These are phyloP conservation scores for Tothia fuscella DNA, from an alignment of 2,329 filamentous ascomycete genomes.

Conservation along the genomic window DNA sequence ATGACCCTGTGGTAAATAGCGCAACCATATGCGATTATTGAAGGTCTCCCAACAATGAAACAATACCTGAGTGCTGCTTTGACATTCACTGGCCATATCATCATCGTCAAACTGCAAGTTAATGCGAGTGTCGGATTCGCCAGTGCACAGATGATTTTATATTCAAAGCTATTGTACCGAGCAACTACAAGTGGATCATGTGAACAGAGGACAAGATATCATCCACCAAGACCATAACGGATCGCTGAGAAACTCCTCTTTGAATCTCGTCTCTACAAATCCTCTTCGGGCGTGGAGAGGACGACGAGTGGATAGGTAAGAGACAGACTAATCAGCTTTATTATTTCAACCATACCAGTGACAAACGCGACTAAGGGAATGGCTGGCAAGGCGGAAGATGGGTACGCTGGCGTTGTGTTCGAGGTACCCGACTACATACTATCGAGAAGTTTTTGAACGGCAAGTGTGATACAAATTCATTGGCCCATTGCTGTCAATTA, in stretches of 20 bases:
- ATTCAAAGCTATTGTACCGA: conserved; percentile 32
- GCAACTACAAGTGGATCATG: conserved; percentile 37
- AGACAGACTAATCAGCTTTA: conserved; percentile 29
- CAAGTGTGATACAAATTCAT: no score
- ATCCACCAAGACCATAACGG: conserved; percentile 26
- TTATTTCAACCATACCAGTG: conserved; percentile 27
- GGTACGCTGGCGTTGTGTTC: neutral
- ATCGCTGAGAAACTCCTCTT: conserved; percentile 20
- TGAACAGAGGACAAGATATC: conserved; percentile 31
- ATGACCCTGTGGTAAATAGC: conserved; percentile 21
- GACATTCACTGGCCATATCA: conserved; percentile 25
- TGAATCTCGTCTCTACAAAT: conserved; percentile 25
- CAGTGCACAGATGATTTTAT: conserved; percentile 35
- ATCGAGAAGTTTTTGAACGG: no score
- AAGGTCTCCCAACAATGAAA: conserved; percentile 36
- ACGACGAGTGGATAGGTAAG: conserved; percentile 20
- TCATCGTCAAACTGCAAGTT: conserved; percentile 34
- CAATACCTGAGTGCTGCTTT: conserved; percentile 33
- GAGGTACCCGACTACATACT: no score
- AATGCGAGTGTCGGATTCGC: conserved; percentile 37
- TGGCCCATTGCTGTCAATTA: no score
- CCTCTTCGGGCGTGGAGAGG: conserved; percentile 27
- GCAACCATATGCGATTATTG: conserved; percentile 25
- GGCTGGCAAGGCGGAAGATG: conserved; percentile 31
- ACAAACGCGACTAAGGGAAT: conserved; percentile 27